Base-by-base conservation (phyloP, 768 basidiomycete genomes). In the Tricholoma terreum region DNA sequence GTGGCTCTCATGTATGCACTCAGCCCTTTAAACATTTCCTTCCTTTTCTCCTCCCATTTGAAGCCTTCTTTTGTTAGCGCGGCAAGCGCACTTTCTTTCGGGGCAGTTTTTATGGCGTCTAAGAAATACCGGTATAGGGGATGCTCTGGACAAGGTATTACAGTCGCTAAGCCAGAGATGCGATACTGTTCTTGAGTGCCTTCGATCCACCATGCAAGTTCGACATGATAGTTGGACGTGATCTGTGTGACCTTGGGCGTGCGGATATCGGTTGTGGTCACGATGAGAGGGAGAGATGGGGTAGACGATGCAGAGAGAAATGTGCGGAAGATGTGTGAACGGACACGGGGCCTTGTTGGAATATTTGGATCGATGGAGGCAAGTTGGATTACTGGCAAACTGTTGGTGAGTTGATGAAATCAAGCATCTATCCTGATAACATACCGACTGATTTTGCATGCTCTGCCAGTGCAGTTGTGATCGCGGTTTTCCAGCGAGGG, bases 121-220 rank as follows among this genome's bases (percentile, higher is more conserved):
- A 60, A 19, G 52, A 80, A 81, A 21, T 73, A 57, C 15, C 66
- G 61, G 56, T 73, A 67, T 12, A 77, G 64, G 4, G 66, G 50
- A 61, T 81, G 76, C 6, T 65, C 59, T 0, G 82, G 79, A 0
- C 75, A 63, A 0, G 88, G 83, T 19, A 91, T 74, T 58, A 91
- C 60, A 66, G 75, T 77, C 19, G 81, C 82, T 12, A 68, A 69
- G 1, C 86, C 91, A 0, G 74, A 58, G 64, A 95, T 72, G 48
- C 93, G 85, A 67, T 86, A 92, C 64, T 95, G 92, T 66, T 90
- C 85, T 52, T 79, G 69, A 0, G 83, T 79, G 19, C 80, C 79
- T 30, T 80, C 76, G 52, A 86, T 80, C 89, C 90, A 94, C 85
- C 88, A 93, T 10, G 78, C 82, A 42, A 87, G 61, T 67, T 93